Conservation (phyloP, 345 rosid genomes). For the Rubroshorea leprosula region DNA sequence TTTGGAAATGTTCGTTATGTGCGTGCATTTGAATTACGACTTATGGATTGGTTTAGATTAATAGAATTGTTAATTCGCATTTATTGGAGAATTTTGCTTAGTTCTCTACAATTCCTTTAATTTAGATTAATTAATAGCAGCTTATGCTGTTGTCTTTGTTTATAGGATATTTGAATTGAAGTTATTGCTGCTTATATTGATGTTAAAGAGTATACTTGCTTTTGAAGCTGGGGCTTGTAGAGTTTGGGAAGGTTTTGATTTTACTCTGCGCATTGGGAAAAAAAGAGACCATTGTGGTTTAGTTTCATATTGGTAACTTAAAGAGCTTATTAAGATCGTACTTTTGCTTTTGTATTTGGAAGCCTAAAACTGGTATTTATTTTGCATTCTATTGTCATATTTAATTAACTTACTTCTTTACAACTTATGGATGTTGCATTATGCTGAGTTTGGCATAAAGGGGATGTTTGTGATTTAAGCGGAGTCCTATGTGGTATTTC, state of each 20-base stretch:
- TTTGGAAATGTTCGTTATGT: neutral
- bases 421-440: neutral
- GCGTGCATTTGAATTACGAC: neutral
- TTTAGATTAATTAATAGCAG: neutral
- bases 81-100: neutral
- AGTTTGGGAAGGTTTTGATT: neutral
- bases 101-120: neutral
- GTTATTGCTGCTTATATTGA: neutral
- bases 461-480: neutral
- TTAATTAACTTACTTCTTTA: neutral
- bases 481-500: neutral
- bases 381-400: neutral
- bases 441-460: neutral
- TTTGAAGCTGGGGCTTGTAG: too few relatives aligned
- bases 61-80: too few relatives aligned
- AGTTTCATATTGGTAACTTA: neutral
- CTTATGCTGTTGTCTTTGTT: neutral
- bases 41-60: neutral
- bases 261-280: neutral
- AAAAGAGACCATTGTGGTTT: neutral
- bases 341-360: neutral
- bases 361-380: neutral
- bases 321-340: neutral
- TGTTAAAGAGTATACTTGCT: neutral
- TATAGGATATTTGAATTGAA: neutral